These are phyloP conservation scores for Blechomonas ayalai DNA, from an alignment of 208 protist species.

Conservation along the genomic window DNA sequence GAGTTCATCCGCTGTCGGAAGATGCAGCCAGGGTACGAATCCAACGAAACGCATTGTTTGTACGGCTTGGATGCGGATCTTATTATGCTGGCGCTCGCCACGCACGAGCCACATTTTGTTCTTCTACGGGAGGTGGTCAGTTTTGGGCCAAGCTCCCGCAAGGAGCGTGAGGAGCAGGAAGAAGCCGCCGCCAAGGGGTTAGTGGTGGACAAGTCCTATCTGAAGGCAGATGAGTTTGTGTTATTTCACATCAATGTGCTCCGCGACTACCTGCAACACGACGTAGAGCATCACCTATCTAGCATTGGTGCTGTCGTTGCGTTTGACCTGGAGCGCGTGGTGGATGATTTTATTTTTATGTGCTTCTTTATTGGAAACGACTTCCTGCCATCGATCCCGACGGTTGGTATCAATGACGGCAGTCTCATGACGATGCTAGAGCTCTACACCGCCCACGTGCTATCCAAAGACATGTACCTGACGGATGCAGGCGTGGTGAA, in stretches of 20 bases:
- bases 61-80: slow-evolving; percentile 98
- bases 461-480: slow-evolving; percentile 62
- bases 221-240: slow-evolving; percentile 83
- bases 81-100: slow-evolving; percentile 95
- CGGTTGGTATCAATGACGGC: slow-evolving; percentile 93
- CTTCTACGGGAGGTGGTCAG: slow-evolving; percentile 95
- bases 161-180: slow-evolving; percentile 67
- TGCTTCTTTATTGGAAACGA: slow-evolving; percentile 99
- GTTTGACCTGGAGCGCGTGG: slow-evolving; percentile 87
- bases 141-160: slow-evolving; percentile 61
- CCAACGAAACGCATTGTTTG: slow-evolving; percentile 95
- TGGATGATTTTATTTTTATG: slow-evolving; percentile 98
- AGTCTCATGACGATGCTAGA: slow-evolving; percentile 82
- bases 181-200: slow-evolving; percentile 77
- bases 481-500: slow-evolving; percentile 70
- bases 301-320: slow-evolving; percentile 1
- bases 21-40: slow-evolving; percentile 88
- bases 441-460: slow-evolving; percentile 73
- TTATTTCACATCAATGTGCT: slow-evolving; percentile 91
- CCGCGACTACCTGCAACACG: slow-evolving; percentile 93
- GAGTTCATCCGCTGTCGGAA: slow-evolving; percentile 97
- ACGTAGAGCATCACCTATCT: slow-evolving; percentile 54
- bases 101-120: slow-evolving; percentile 96
- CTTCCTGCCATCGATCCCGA: slow-evolving; percentile 96
- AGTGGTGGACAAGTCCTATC: slow-evolving; percentile 68